Evolutionary conservation across 2,329 filamentous ascomycete species (phyloP).

Genomic region (Trichoderma breve): DNA sequence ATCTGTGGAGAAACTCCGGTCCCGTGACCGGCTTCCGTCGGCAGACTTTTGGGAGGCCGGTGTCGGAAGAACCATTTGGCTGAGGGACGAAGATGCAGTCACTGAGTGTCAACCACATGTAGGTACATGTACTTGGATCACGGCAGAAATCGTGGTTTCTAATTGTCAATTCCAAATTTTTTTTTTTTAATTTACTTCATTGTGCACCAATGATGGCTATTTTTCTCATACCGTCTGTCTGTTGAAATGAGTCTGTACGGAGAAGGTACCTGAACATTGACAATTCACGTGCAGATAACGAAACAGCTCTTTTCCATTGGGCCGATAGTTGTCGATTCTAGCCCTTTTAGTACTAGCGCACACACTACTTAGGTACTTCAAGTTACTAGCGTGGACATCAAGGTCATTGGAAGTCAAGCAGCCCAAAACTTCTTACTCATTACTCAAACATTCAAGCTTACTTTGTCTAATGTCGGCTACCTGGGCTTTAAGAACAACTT

Average conservation of each 20-base stretch:
- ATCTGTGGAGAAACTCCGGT: constrained; percentile 11
- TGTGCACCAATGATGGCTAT: neutral
- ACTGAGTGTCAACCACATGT: neutral
- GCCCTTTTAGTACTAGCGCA: neutral
- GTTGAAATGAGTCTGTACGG: neutral
- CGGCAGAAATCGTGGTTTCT: neutral
- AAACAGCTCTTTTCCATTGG: neutral
- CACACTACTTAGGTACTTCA: neutral
- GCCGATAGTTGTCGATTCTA: neutral
- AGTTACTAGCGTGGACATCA: neutral
- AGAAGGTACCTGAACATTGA: neutral
- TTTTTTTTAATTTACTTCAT: no score
- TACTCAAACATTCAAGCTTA: neutral
- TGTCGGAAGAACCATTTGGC: neutral
- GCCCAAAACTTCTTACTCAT: neutral
- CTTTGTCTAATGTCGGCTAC: neutral
- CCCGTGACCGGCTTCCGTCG: constrained; percentile 18
- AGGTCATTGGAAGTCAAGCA: neutral
- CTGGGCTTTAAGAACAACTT: neutral
- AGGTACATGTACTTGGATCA: neutral
- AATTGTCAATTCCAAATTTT: neutral
- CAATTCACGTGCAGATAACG: neutral
- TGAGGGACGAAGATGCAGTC: neutral
- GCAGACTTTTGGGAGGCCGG: constrained; percentile 4
- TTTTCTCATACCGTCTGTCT: neutral